A percentile compares a stretch with the other conserved stretches of the same genome.
Conservation (phyloP, 1,284 basidiomycete genomes). For the Nidula niveotomentosa region DNA sequence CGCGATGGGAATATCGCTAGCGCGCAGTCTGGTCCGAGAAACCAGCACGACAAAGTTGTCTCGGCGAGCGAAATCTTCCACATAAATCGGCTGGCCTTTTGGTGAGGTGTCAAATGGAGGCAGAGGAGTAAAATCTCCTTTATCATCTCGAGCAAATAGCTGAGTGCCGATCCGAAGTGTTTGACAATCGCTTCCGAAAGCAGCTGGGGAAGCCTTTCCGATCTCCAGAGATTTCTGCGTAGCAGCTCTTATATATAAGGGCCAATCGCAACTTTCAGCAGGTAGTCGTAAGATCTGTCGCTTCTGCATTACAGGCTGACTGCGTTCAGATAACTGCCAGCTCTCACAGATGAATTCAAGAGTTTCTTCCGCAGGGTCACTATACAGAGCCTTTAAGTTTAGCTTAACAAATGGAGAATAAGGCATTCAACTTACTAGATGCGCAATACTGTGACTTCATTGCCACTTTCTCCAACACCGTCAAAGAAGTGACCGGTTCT, state of each 20-base stretch:
- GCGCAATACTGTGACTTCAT: not conserved
- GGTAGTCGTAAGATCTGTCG: not conserved
- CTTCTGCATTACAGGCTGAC: not conserved
- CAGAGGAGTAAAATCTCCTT: slow-evolving; percentile 8
- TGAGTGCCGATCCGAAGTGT: slow-evolving; percentile 20
- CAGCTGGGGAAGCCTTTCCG: slow-evolving; percentile 9
- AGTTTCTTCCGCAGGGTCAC: not conserved
- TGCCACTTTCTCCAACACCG: not conserved
- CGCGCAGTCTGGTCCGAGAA: not conserved
- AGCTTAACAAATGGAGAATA: not conserved
- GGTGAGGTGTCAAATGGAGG: not conserved
- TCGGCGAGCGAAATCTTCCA: slow-evolving; percentile 11
- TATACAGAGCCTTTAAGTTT: not conserved
- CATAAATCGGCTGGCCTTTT: slow-evolving; percentile 1
- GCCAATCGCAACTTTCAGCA: slow-evolving; percentile 10
- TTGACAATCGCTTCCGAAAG: slow-evolving; percentile 14
- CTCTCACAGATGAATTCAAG: not conserved
- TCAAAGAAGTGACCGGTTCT: not conserved
- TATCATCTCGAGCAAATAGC: slow-evolving; percentile 13
- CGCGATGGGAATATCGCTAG: too few species aligned
- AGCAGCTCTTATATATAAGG: slow-evolving; percentile 2
- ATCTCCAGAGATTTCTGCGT: not conserved
- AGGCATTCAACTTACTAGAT: not conserved
- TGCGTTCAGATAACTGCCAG: not conserved
- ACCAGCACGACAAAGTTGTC: slow-evolving; percentile 7